Evolutionary conservation across 495 filamentous ascomycete genomes (phyloP), one percentile per base, ranked within the genome.

Genomic region (Symbiotaphrina buchneri): DNA sequence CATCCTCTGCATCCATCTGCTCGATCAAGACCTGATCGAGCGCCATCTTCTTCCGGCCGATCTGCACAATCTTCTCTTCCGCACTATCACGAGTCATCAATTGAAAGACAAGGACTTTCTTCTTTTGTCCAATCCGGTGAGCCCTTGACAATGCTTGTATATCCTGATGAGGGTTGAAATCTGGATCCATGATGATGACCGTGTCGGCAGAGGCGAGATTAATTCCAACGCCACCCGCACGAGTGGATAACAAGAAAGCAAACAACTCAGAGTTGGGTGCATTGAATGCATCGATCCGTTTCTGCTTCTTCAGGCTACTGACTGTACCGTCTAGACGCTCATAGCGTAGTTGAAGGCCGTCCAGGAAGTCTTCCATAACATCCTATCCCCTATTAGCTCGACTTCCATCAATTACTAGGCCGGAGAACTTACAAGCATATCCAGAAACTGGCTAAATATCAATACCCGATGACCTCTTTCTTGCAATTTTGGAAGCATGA

Each of bases 161-260:
- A 44, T 99, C 87, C 47, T 95, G 87, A 41, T 95, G 87, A 0
- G 87, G 87, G 40, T 99, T 99, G 55, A 92, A 95, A 43, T 99
- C 87, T 0, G 87, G 90, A 44, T 99, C 87, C 40, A 94, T 71
- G 29, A 99, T 93, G 32, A 99, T 94, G 38, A 99, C 87, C 0
- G 90, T 99, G 43, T 99, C 87, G 2, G 87, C 87, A 18, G 81
- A 91, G 0, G 90, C 87, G 28, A 99, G 65, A 43, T 99, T 99
- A 55, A 99, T 99, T 10, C 87, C 87, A 1, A 95, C 85, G 30
- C 87, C 87, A 22, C 87, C 87, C 4, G 87, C 83, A 37, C 87
- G 72, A 10, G 87, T 99, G 0, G 83, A 92, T 0, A 99, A 61
- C 14, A 95, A 53, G 50, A 99, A 94, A 0, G 72, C 80, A 43